Evolutionary conservation across 2,329 filamentous ascomycete species (phyloP), one percentile per base, ranked within the genome.

Genomic region (Calonectria naviculata): DNA sequence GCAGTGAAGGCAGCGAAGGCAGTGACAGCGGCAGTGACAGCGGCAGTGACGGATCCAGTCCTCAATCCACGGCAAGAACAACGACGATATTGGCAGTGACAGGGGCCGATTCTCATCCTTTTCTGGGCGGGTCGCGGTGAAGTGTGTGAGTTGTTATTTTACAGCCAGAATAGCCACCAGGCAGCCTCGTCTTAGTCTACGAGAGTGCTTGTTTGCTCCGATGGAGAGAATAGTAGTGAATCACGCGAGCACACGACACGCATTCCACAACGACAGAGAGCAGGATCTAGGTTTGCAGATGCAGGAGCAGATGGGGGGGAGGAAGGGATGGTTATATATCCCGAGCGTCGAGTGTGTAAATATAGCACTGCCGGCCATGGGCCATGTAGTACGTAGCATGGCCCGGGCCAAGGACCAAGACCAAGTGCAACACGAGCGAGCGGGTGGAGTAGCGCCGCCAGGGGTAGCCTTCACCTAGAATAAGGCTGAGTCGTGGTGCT

Each of bases 401-500:
- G 67, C 67, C 71, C 74, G 44, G 67, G 60, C 66, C 58, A 58
- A 73, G 61, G 68, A 47, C 38, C 64, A 56, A 63, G 60, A 24
- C 21, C 38, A 47, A 47, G 74, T 68, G 65, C 58, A 74, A 70
- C 71, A 73, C 73, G 76, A 76, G 67, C 70, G 67, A 72, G 75
- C 73, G 71, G 66, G 74, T 74, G 72, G 73, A 73, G 71, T 52
- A 70, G 49, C 46, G 67, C 38, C 47, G 60, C 56, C 36, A 68
- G 56, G 67, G 66, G 36, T 68, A 67, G 47, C 68, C 56, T 74
- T 75, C 70, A 76, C 72, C 73, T 56, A 56, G 71, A 78, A 72
- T 78, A 77, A 78, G 76, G 76, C 76, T 78, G 76, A 78, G 76
- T 70, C 73, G 74, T 62, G 63, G 61, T 63, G 63, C 49, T 76